Percentiles rank a stretch among this genome's conserved stretches.
These are phyloP conservation scores for Lactuca saligna DNA, from an alignment of 129 eudicot genomes.

Conservation along the genomic window DNA sequence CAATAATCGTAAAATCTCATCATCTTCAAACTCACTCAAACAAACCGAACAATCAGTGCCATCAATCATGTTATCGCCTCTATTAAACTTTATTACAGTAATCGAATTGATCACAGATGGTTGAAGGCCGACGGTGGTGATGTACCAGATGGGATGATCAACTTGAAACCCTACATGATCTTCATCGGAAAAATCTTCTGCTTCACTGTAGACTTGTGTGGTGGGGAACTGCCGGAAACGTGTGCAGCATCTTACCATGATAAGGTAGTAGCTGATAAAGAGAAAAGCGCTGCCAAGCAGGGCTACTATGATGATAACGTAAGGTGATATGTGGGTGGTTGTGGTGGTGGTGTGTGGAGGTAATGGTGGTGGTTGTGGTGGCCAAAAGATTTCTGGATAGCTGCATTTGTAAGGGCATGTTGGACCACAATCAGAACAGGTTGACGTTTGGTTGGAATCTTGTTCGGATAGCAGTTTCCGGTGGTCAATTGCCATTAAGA, in stretches of 20 bases:
- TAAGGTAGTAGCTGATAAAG: constrained; percentile 42
- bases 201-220: constrained; percentile 11
- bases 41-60: constrained; percentile 68
- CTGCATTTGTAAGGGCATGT: constrained; percentile 37
- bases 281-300: constrained; percentile 38
- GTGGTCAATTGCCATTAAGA: constrained; percentile 32
- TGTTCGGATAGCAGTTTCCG: constrained; percentile 41
- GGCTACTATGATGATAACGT: constrained; percentile 33
- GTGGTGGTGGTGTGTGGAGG: constrained; percentile 12
- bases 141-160: constrained; percentile 71
- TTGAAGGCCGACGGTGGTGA: constrained; percentile 58
- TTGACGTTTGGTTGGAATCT: constrained; percentile 28
- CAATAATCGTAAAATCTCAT: constrained; percentile 47
- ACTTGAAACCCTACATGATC: constrained; percentile 25
- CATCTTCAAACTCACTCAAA: constrained; percentile 57
- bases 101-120: constrained; percentile 53
- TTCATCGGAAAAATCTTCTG: constrained; percentile 32
- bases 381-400: constrained; percentile 38
- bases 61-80: constrained; percentile 46
- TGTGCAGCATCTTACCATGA: constrained; percentile 37
- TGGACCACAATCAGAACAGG: constrained; percentile 54
- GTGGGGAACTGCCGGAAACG: constrained; percentile 25
- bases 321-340: constrained; percentile 35
- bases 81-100: constrained; percentile 35
- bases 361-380: constrained; percentile 32